Conservation (phyloP, 2,329 filamentous ascomycete species). For the Aspergillus melleus region DNA sequence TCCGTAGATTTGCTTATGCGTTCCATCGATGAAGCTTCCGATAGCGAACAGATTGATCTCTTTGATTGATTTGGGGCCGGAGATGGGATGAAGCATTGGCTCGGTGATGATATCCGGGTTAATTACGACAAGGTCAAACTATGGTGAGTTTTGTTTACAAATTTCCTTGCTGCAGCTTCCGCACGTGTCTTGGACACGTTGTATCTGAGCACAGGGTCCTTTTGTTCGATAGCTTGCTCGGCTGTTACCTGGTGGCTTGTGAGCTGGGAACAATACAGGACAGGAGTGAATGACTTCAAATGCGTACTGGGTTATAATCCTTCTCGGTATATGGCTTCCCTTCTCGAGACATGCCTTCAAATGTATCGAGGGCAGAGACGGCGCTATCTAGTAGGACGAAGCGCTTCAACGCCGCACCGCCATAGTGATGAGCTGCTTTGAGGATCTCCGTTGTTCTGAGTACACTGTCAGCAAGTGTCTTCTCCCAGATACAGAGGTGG, state of each 20-base stretch:
- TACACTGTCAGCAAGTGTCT: slow-evolving; percentile 22
- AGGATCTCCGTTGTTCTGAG: slow-evolving; percentile 19
- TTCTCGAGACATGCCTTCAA: slow-evolving; percentile 17
- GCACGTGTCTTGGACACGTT: slow-evolving; percentile 15
- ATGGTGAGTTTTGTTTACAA: slow-evolving; percentile 12
- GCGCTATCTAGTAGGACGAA: slow-evolving; percentile 40
- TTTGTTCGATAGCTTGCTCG: slow-evolving; percentile 13
- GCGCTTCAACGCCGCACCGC: slow-evolving; percentile 13
- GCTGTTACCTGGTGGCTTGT: slow-evolving; percentile 12
- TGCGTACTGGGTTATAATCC: slow-evolving; percentile 20
- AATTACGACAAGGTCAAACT: slow-evolving; percentile 19
- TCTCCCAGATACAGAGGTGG: slow-evolving; percentile 31
- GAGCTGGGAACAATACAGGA: too few relatives aligned
- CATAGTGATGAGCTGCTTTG: slow-evolving; percentile 9
- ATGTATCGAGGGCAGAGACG: slow-evolving; percentile 29
- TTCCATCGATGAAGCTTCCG: slow-evolving; percentile 24
- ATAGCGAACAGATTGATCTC: slow-evolving; percentile 24
- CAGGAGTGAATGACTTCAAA: too few relatives aligned
- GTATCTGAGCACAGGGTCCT: slow-evolving; percentile 17
- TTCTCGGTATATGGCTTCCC: slow-evolving; percentile 26
- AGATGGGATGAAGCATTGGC: slow-evolving; percentile 22
- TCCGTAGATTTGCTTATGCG: slow-evolving; percentile 15
- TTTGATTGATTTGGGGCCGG: slow-evolving; percentile 18
- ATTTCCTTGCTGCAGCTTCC: slow-evolving; percentile 18
- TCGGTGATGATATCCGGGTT: slow-evolving; percentile 24